Evolutionary conservation across 2,329 filamentous ascomycete species (phyloP).

Genomic region (Cladophialophora chaetospira): DNA sequence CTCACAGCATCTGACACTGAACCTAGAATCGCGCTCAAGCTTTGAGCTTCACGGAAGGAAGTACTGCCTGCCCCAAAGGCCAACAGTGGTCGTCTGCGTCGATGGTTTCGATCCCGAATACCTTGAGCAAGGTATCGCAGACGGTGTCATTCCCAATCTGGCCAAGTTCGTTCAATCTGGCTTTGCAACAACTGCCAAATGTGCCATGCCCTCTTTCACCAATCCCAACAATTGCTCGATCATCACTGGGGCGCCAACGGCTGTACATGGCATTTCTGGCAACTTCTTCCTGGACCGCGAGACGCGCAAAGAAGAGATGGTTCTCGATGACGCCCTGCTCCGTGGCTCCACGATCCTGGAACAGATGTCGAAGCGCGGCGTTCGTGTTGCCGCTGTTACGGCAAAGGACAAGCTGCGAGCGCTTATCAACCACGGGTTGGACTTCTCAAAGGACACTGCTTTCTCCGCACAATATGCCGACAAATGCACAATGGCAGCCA

Average conservation of each 20-base stretch:
- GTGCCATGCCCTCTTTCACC: slow-evolving; percentile 49
- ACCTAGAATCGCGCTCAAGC: slow-evolving; percentile 27
- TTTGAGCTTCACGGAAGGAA: slow-evolving; percentile 36
- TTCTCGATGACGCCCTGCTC: slow-evolving; percentile 45
- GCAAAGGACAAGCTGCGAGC: slow-evolving; percentile 50
- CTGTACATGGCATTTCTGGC: slow-evolving; percentile 46
- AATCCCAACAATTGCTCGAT: slow-evolving; percentile 52
- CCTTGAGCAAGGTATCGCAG: slow-evolving; percentile 39
- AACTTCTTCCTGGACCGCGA: slow-evolving; percentile 48
- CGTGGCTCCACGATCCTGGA: slow-evolving; percentile 47
- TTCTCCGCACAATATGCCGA: slow-evolving; percentile 44
- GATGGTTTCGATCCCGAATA: slow-evolving; percentile 51
- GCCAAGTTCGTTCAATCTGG: slow-evolving; percentile 38
- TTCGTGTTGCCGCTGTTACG: slow-evolving; percentile 47
- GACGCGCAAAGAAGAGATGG: slow-evolving; percentile 46
- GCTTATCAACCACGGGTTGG: slow-evolving; percentile 44
- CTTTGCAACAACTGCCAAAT: slow-evolving; percentile 44
- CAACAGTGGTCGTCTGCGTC: slow-evolving; percentile 47
- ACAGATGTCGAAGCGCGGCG: slow-evolving; percentile 43
- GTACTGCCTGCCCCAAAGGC: slow-evolving; percentile 39
- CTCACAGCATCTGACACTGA: neutral
- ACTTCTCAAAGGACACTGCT: slow-evolving; percentile 37
- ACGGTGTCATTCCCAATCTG: slow-evolving; percentile 42
- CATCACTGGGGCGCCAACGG: slow-evolving; percentile 46
- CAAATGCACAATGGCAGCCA: slow-evolving; percentile 37